These are phyloP conservation scores for Talaromyces proteolyticus DNA, from an alignment of 495 filamentous ascomycete species.

Conservation along the genomic window DNA sequence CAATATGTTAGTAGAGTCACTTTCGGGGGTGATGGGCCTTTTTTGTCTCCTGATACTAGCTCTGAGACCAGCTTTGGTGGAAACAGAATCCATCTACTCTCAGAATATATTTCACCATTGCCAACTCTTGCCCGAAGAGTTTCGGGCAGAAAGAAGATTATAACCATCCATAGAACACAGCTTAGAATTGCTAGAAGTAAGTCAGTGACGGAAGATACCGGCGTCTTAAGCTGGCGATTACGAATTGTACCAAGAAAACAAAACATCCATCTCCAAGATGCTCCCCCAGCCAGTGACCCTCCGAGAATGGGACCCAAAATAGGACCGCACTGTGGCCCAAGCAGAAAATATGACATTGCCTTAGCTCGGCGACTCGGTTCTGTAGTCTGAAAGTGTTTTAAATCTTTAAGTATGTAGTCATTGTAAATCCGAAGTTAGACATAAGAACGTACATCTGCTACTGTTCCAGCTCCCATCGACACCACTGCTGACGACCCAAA, in stretches of 20 bases:
- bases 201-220: constrained; percentile 1
- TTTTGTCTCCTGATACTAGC: constrained; percentile 9
- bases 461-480: constrained; percentile 23
- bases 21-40: constrained; percentile 15
- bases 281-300: constrained; percentile 16
- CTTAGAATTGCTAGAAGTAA: constrained; percentile 12
- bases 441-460: constrained; percentile 14
- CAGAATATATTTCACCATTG: constrained; percentile 13
- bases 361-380: constrained; percentile 17
- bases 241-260: constrained; percentile 19
- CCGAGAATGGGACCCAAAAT: constrained; percentile 24
- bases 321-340: constrained; percentile 26
- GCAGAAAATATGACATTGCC: constrained; percentile 17
- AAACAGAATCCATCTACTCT: constrained; percentile 9
- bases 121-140: constrained; percentile 23
- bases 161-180: constrained; percentile 13
- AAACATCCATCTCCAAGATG: constrained; percentile 25
- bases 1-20: constrained; percentile 15
- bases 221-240: background rate
- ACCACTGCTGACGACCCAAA: constrained; percentile 19
- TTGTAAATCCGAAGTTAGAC: background rate
- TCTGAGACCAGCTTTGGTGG: constrained; percentile 6
- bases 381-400: constrained; percentile 8
- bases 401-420: no score
- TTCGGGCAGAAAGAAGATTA: constrained; percentile 24